Base-by-base conservation (phyloP, 495 filamentous ascomycete genomes). In the Symbiotaphrina buchneri region DNA sequence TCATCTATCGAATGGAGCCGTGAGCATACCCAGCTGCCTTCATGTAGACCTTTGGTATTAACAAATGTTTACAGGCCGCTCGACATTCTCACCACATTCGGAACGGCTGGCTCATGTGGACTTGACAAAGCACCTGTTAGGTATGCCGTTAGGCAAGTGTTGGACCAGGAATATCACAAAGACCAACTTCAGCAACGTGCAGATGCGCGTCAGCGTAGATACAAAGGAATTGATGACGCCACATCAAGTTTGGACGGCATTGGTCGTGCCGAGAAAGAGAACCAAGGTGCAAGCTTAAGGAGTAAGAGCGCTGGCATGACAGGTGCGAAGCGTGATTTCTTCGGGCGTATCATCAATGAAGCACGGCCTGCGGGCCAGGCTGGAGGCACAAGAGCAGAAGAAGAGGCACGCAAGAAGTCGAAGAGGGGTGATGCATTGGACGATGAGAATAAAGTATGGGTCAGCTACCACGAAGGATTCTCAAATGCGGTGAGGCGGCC, bases 401-500 rank as follows among this genome's bases (percentile, higher is more conserved):
- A 30, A 40, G 16, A 27, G 21, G 28, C 16, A 16, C 15, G 36
- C 40, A 43, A 47, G 38, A 20, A 32, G 31, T 17, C 39, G 38
- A 22, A 32, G 35, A 42, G 44, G 27, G 41, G 37, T 28, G 47
- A 48, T 28, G 54, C 53, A 15, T 54, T 39, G 6, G 55, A 51
- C 17, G 43, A 51, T 27, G 66, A 65, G 27, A 54, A 52, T 14
- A 73, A 70, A 45, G 73, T 90, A 7, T 97, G 87, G 85, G 71
- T 93, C 15, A 92, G 72, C 37, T 97, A 75, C 47, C 74, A 94
- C 44, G 87, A 95, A 52, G 87, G 87, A n/a, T 74, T 80, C 47
- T 87, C 79, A 40, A 95, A 95, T 55, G 87, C 87, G 6, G 87
- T 97, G 26, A 66, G 79, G 46, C 95, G 94, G 48, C 82, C 83